Base-by-base conservation (phyloP, 169 alveolate species). In the Eimeria acervulina region DNA sequence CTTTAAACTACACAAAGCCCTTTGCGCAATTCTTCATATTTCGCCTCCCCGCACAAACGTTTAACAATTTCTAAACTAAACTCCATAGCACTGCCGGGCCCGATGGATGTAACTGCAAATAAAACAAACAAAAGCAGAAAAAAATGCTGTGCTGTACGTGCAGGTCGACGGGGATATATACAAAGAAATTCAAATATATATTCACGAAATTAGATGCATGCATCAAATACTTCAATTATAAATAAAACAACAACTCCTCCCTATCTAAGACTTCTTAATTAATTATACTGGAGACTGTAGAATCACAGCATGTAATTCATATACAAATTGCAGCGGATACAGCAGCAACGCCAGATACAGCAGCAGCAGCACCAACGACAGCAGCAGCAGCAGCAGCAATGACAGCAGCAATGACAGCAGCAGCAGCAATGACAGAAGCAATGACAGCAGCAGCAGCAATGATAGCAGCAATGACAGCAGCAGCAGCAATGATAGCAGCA, bases 41-140 rank as follows among this genome's bases (percentile, higher is more conserved):
- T 90, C 76, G 91, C 91, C 55, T 36, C 52, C 44, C 76, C 91
- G 38, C 33, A 51, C 28, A 92, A 85, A 4, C 33, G 59, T 33
- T 94, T 92, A 3, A 84, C 90, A 23, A 81, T 68, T 61, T 66
- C 76, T 68, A 95, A 85, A n/a, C 97, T 96, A 92, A 98, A 97
- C 90, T 96, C 97, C 55, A 96, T 66, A 38, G 98, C 97, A 52
- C 97, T 84, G 38, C 97, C 97, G 31, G 98, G 98, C 8, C 98
- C 98, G 94, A 95, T 74, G 72, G 97, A 96, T 12, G 98, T 96
- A n/a, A n/a, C n/a, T n/a, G n/a, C n/a, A n/a, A n/a, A n/a, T n/a
- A n/a, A n/a, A n/a, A n/a, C n/a, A n/a, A n/a, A n/a, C n/a, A n/a
- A n/a, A n/a, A n/a, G n/a, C n/a, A n/a, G n/a, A n/a, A n/a, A n/a